A percentile compares a stretch with the other conserved stretches of the same genome.
Evolutionary conservation across 179 eudicot species (phyloP).

Genomic region (Patellifolia procumbens): DNA sequence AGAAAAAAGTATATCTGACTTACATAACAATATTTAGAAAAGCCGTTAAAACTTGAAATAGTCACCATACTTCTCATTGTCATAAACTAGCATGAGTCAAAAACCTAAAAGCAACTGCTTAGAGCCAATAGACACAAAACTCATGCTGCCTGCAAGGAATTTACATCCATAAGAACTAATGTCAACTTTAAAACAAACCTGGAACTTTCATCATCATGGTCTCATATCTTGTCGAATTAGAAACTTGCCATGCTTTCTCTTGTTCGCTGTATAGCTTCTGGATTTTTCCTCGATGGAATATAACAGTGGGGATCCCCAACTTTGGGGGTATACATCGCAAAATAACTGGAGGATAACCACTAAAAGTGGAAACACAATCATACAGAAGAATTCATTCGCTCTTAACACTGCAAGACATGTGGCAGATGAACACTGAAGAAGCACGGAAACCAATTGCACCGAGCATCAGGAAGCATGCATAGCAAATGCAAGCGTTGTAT

Average conservation of each 20-base stretch:
- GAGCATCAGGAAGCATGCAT: slow-evolving; percentile 69
- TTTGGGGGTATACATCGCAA: not conserved
- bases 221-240: not conserved
- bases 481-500: slow-evolving; percentile 57
- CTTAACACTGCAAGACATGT: slow-evolving; percentile 52
- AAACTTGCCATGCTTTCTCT: not conserved
- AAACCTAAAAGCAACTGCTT: not conserved
- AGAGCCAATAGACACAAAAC: not conserved
- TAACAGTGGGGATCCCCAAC: not conserved
- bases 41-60: not conserved
- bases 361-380: not conserved
- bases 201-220: slow-evolving; percentile 22
- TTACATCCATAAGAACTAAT: not conserved
- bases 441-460: slow-evolving; percentile 57
- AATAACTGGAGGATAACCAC: not conserved
- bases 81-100: not conserved
- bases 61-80: not conserved
- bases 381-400: slow-evolving; percentile 44
- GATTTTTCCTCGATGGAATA: not conserved
- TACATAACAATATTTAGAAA: not conserved
- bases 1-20: not conserved
- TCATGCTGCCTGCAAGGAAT: not conserved
- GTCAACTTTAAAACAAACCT: slow-evolving; percentile 16
- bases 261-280: slow-evolving; percentile 11
- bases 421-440: slow-evolving; percentile 53